A percentile compares a stretch with the other conserved stretches of the same genome.
These are phyloP conservation scores for Nectriaceae sp. DNA, from an alignment of 2,329 filamentous ascomycete genomes.

Conservation along the genomic window DNA sequence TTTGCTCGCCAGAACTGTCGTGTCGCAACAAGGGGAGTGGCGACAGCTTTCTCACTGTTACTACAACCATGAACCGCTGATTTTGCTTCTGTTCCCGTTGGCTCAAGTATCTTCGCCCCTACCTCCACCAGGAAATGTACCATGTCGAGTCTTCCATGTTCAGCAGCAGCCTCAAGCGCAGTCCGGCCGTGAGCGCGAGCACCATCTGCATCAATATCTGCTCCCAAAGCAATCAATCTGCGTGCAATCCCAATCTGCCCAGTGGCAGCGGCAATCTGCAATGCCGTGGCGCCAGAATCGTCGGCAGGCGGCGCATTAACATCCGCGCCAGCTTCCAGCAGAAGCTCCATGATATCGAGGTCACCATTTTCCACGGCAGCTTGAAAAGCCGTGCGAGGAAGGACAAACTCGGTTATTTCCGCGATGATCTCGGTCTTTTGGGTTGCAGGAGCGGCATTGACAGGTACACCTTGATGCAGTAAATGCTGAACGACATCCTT, in stretches of 20 bases:
- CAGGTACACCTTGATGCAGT: too few relatives aligned
- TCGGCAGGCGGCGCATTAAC: conserved; percentile 27
- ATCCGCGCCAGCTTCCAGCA: conserved; percentile 38
- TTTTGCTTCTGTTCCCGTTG: too few relatives aligned
- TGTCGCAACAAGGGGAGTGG: too few relatives aligned
- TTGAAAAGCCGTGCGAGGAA: conserved; percentile 41
- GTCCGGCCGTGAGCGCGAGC: accelerated
- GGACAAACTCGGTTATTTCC: too few relatives aligned
- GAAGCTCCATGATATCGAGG: conserved; percentile 13
- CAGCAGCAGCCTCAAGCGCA: conserved; percentile 2
- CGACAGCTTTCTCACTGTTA: too few relatives aligned
- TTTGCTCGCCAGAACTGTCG: too few relatives aligned
- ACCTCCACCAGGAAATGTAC: conserved; percentile 1
- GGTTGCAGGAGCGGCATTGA: too few relatives aligned
- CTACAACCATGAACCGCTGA: too few relatives aligned
- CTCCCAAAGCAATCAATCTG: conserved; percentile 1
- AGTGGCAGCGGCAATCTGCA: neutral
- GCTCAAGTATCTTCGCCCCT: conserved; percentile 10
- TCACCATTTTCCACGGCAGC: conserved; percentile 30
- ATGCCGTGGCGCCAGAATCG: accelerated
- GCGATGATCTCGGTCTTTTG: too few relatives aligned
- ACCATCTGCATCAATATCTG: neutral
- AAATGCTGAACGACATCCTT: too few relatives aligned
- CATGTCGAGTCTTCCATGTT: conserved; percentile 13
- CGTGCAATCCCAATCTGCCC: conserved; percentile 1